Base-by-base conservation (phyloP, 495 filamentous ascomycete genomes). In the Halenospora varia region DNA sequence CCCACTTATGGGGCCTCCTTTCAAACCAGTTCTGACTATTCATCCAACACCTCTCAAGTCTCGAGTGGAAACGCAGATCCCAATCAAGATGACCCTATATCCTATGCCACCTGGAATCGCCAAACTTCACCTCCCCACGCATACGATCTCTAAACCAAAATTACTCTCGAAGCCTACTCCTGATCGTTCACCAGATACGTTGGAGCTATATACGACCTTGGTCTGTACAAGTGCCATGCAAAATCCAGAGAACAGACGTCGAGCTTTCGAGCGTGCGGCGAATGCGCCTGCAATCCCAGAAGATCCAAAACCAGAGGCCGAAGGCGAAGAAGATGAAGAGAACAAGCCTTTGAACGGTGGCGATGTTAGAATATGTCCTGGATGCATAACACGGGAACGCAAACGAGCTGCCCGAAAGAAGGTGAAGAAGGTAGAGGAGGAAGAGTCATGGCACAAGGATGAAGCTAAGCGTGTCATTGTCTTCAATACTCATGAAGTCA, bases 211-310 rank as follows among this genome's bases (percentile, higher is more conserved):
- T 55, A 87, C 88, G 2, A 86, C 82, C 64, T 75, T 96, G 3
- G 91, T 97, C 15, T 97, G 92, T 67, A 88, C 90, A 1, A 96
- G 89, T 70, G 92, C 93, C n/a, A 96, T 97, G 89, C 79, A 84
- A 57, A 83, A 90, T 55, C 78, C 77, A 25, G 75, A 82, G 29
- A 79, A 82, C 56, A 71, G 77, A 24, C 71, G 80, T 53, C 80
- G 79, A 51, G 89, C 90, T 11, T 79, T 90, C 62, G 77, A 78
- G 51, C 79, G 87, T 53, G 92, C 92, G 48, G 72, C 73, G 1
- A 61, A 64, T 18, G 65, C 66, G 15, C 59, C 62, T 22, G 48
- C 66, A 24, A 25, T 25, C 11, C n/a, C 50, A 35, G 57, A 56
- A 20, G 48, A 60, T 19, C 15, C 44, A 15, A 8, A 25, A 11